A percentile compares a stretch with the other conserved stretches of the same genome.
Conservation (phyloP, 2,329 filamentous ascomycete genomes). For the Bipolaris sorokiniana region DNA sequence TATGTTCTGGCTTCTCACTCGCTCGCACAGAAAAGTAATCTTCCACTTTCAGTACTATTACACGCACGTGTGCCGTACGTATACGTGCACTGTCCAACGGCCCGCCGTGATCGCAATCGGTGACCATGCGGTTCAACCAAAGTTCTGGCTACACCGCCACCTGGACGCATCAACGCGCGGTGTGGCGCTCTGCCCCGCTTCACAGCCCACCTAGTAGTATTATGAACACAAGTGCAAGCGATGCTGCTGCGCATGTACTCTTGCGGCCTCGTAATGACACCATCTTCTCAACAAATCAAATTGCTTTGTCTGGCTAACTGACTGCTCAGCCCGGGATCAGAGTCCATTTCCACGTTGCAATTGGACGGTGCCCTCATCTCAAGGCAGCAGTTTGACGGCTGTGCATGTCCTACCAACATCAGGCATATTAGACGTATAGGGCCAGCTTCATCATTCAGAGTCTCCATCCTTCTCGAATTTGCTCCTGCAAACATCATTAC, state of each 20-base stretch:
- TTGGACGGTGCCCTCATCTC: conserved; percentile 12
- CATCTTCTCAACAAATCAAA: conserved; percentile 4
- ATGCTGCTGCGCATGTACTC: conserved; percentile 3
- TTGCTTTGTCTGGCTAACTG: background rate
- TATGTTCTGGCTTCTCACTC: background rate
- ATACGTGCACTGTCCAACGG: background rate
- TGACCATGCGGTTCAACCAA: background rate
- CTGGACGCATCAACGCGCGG: background rate
- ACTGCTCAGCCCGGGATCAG: background rate
- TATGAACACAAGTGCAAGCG: background rate
- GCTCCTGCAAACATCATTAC: background rate
- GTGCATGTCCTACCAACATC: conserved; percentile 5
- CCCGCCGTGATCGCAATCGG: too few species aligned
- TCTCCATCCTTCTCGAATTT: background rate
- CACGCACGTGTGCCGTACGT: background rate
- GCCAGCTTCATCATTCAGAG: background rate
- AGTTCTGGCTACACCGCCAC: conserved; percentile 6
- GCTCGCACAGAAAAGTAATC: background rate
- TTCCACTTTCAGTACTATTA: background rate
- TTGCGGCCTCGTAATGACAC: background rate
- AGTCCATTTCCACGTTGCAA: conserved; percentile 11
- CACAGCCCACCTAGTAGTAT: background rate
- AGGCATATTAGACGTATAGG: conserved; percentile 10
- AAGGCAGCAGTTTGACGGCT: conserved; percentile 23
- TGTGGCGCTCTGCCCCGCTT: conserved; percentile 15